Percentiles rank a stretch among this genome's conserved stretches.
phyloP scores from a whole-genome alignment of 169 alveolate species.

The Plasmodium knowlesi region DNA sequence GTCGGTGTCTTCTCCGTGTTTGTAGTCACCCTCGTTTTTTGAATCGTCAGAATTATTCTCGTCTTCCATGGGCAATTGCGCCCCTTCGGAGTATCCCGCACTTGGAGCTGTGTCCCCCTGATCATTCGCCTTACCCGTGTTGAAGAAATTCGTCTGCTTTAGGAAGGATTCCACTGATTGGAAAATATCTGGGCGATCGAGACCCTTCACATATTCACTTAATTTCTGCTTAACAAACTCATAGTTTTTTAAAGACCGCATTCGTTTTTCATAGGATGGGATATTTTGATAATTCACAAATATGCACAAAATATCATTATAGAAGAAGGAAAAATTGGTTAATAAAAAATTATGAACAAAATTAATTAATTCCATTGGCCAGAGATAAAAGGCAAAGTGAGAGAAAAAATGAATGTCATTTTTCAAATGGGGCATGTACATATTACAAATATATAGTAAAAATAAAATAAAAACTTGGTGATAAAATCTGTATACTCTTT shows the following conservation, averaged over 20 bases:
- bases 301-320: conserved; percentile 37
- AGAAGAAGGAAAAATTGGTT: conserved; percentile 47
- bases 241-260: conserved; percentile 36
- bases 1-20: not conserved
- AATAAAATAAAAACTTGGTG: conserved; percentile 66
- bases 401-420: conserved; percentile 61
- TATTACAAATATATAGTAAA: conserved; percentile 63
- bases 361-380: conserved; percentile 74
- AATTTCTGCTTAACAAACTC: conserved; percentile 14
- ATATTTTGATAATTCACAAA: conserved; percentile 32
- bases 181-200: conserved; percentile 1
- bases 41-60: not conserved
- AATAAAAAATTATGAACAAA: conserved; percentile 65
- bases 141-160: conserved; percentile 55
- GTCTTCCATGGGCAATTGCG: not conserved
- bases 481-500: conserved; percentile 50
- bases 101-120: not conserved
- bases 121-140: not conserved
- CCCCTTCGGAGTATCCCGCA: not conserved
- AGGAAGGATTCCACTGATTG: conserved; percentile 57
- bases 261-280: conserved; percentile 23
- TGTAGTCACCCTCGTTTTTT: not conserved
- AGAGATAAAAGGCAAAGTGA: conserved; percentile 48
- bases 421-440: conserved; percentile 65
- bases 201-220: conserved; percentile 7